Base-by-base conservation (phyloP, 2,329 filamentous ascomycete genomes). In the Bipolaris bicolor region DNA sequence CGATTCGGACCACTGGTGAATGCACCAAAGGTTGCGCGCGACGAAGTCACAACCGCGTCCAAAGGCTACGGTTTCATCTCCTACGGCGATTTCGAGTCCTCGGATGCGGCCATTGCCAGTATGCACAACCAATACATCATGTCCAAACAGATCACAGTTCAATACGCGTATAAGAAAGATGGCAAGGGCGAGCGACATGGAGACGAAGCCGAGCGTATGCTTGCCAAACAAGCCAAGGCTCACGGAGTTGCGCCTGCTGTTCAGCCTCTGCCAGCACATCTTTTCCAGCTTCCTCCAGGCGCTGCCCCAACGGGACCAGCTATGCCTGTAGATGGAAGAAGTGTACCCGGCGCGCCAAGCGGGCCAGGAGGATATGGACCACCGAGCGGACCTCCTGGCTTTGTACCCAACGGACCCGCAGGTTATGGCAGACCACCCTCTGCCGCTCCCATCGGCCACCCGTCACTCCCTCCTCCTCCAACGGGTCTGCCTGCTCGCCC, bases 141-240 rank as follows among this genome's bases (percentile, higher is more conserved):
- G 83, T 97, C 95, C 82, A 97, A 97, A 80, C 91, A 97, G 77
- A 90, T 98, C 68, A 91, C 90, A 2, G 95, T 99, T 43, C 94
- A 98, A 78, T 99, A 98, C 77, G 95, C 95, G 37, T 98, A 97
- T 85, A 99, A 99, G 84, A 98, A 98, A 79, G 95, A 99, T 72
- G 95, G 95, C 66, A 97, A 97, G 80, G 94, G 94, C 68, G 94
- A 98, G 80, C 84, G 95, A 57, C 95, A 99, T 74, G 95, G 95
- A 69, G 95, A 99, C 75, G 86, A 92, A 68, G 95, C 95, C 29
- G 95, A 99, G 79, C 85, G 95, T 71, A 90, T 92, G 81, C 86
- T 99, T 45, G 95, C 95, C 29, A 88, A 90, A 26, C 91, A 97
- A 78, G 95, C 93, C 55, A 94, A 94, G 79, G 94, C 93, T 75